These are phyloP conservation scores for Trapa incisa DNA, from an alignment of 345 rosid species.

Conservation along the genomic window DNA sequence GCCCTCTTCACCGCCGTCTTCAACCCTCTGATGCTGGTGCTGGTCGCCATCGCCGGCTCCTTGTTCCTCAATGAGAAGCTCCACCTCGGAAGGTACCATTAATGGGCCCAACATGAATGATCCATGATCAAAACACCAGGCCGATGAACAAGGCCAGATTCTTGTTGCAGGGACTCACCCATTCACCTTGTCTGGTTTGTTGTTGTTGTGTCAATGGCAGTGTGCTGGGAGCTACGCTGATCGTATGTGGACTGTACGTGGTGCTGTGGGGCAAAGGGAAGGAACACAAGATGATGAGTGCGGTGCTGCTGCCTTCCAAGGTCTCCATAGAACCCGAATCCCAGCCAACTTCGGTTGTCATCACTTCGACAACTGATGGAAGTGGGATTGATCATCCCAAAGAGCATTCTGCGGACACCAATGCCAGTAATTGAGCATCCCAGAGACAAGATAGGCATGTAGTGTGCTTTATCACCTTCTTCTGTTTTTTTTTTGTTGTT, in stretches of 20 bases:
- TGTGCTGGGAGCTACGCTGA: conserved; percentile 14
- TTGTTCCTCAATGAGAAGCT: conserved; percentile 17
- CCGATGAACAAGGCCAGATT: no score
- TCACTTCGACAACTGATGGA: no score
- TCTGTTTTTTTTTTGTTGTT: no score
- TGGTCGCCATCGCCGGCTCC: conserved; percentile 13
- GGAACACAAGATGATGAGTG: conserved; percentile 9
- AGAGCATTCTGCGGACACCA: no score
- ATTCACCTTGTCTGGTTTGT: no score
- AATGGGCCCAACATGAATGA: neutral
- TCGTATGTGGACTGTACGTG: conserved; percentile 16
- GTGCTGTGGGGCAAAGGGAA: conserved; percentile 23
- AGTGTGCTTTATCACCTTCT: no score
- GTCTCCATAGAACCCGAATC: neutral
- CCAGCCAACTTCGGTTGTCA: neutral
- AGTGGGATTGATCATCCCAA: no score
- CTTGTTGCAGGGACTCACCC: no score
- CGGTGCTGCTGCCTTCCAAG: neutral
- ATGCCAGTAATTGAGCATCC: no score
- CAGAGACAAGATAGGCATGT: no score
- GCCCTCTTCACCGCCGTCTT: conserved; percentile 22
- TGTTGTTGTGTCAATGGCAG: conserved; percentile 2
- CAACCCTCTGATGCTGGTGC: conserved; percentile 16
- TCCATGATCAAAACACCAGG: no score
- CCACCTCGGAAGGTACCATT: conserved; percentile 18